Base-by-base conservation (phyloP, 768 basidiomycete species). In the Podaxis sp. region DNA sequence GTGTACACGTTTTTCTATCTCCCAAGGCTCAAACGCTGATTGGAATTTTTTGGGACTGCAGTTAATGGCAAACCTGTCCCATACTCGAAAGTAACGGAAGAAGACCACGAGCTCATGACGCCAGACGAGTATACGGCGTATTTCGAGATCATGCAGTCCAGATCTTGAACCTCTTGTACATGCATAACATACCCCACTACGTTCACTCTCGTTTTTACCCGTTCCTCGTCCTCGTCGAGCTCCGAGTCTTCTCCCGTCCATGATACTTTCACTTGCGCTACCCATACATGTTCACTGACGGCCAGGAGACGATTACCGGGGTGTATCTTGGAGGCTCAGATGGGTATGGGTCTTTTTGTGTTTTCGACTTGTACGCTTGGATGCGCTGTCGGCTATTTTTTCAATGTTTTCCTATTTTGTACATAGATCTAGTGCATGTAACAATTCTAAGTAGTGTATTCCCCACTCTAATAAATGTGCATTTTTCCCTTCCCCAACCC, bases 101-200 rank as follows among this genome's bases (percentile, higher is more conserved):
- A 95, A 67, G 90, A 96, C 71, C 90, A 95, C 69, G 95, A 95
- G 52, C 71, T 88, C 68, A 97, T 97, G 95, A 93, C 92, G 3
- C 88, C 92, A 1, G 95, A 96, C 61, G 95, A 97, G 74, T 96
- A 96, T 71, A 87, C 88, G 33, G 85, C 86, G 38, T 94, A 84
- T 75, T 93, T 88, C 70, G 86, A 90, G 67, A 79, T 92, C 64
- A 78, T 87, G 71, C 61, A 63, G 38, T 36, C 61, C 26, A 49
- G 54, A 52, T 63, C 61, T 26, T 63, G 54, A 63, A 4, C n/a
- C 30, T 12, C 33, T 24, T 24, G 22, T 12, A 4, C 12, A 51
- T 51, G 49, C 49, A 51, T 51, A 44, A 44, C 42, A 51, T 28
- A 28, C 26, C 49, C 22, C 26, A 2, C 2, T 28, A 19, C 38